phyloP scores from a whole-genome alignment of 2,329 filamentous ascomycete species.

The Hymenotorrendiella dingleyae region DNA sequence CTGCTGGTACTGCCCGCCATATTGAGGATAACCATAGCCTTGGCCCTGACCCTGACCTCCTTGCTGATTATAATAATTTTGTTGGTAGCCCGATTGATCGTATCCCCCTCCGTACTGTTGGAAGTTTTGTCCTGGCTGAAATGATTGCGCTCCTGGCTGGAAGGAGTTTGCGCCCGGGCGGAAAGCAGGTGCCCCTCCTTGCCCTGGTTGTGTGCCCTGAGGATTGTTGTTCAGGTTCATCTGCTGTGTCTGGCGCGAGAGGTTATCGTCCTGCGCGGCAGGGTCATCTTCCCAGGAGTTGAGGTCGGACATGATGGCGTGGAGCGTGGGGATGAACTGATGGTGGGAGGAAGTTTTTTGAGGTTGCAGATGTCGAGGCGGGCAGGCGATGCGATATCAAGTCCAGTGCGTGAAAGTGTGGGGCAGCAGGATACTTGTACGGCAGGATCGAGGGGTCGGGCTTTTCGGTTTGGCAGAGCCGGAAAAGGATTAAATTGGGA shows the following conservation, averaged over 20 bases:
- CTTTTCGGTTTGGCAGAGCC: neutral
- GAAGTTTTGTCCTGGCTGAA: conserved; percentile 67
- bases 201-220: conserved; percentile 29
- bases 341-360: neutral
- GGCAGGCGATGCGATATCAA: conserved; percentile 5
- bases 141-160: conserved; percentile 63
- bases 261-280: conserved; percentile 66
- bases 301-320: conserved; percentile 68
- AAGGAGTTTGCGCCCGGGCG: conserved; percentile 64
- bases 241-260: conserved; percentile 71
- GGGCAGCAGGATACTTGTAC: neutral
- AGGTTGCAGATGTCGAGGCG: neutral
- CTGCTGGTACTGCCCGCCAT: conserved; percentile 43
- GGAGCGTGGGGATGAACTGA: neutral
- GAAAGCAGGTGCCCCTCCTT: conserved; percentile 48
- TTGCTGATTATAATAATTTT: conserved; percentile 46
- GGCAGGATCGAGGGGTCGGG: conserved; percentile 18
- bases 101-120: conserved; percentile 52
- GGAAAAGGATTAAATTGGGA: neutral
- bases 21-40: conserved; percentile 51
- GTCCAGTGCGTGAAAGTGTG: conserved; percentile 3
- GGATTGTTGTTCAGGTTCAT: conserved; percentile 61
- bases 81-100: conserved; percentile 48
- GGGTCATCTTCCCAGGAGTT: conserved; percentile 95
- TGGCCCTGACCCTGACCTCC: conserved; percentile 36